Base-by-base conservation (phyloP, 2,329 filamentous ascomycete species). In the Phialemoniopsis sp. region DNA sequence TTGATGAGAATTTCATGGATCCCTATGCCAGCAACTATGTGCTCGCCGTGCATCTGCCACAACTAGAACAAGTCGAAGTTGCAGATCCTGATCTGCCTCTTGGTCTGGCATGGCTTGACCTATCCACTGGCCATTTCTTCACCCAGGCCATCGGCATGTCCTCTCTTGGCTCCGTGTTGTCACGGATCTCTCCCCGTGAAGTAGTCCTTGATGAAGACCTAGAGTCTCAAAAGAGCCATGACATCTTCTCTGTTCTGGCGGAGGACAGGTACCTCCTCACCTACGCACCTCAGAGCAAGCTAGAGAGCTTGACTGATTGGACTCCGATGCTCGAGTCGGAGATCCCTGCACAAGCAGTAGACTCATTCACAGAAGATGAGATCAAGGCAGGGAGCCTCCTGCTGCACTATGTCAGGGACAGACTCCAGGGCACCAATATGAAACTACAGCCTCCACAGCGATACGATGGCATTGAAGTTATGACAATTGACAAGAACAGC, bases 1-100 rank as follows among this genome's bases (percentile, higher is more conserved):
- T 98, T 49, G 93, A 98, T 61, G 93, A 98, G 64, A 90, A 89
- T 52, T 98, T 97, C 60, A 89, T 98, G 72, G 88, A 97, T 57
- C 88, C 89, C 2, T 91, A 87, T 57, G 82, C 87, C 53, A 96
- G 93, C 63, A 97, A 96, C 58, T 98, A 91, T 59, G 73, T 97
- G 28, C 77, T 97, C 58, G 84, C 87, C 29, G 76, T 97, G 35
- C 79, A 94, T 55, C 59, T 85, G 19, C 49, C 51, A 32, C 13
- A 29, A 9, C 29, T 44, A 54, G 21, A 15, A n/a, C 33, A 35
- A 28, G 19, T 15, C 34, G 42, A 41, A 35, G 43, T 35, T 35
- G 36, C 18, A 15, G 19, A 32, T 9, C 15, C 13, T 15, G 13
- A 29, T 13, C 32, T 41, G 43, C 52, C 31, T 41, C 68, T 94